Conservation (phyloP, 345 rosid species). For the Erysimum cheiranthoides region DNA sequence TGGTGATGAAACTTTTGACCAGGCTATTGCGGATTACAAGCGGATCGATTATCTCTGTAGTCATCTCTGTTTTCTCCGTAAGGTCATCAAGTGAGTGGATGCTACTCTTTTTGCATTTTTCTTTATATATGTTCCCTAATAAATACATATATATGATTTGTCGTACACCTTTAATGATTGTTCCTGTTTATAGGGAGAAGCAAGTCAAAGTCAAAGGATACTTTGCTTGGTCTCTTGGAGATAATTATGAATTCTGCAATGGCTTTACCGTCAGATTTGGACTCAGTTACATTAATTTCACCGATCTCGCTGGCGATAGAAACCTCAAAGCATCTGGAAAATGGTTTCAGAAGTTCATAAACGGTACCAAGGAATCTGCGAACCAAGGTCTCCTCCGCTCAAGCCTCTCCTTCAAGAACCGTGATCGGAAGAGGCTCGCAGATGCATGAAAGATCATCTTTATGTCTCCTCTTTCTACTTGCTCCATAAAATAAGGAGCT, state of each 20-base stretch:
- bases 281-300: conserved; percentile 24
- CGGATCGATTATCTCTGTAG: conserved; percentile 36
- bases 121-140: background rate
- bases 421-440: background rate
- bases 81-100: conserved; percentile 33
- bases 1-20: background rate
- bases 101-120: background rate
- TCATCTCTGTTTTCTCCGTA: conserved; percentile 35
- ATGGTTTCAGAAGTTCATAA: conserved; percentile 28
- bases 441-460: conserved; percentile 32
- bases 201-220: conserved; percentile 20
- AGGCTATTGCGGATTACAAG: background rate
- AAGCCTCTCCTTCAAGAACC: background rate
- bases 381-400: conserved; percentile 11
- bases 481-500: conserved; percentile 29
- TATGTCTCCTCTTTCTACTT: conserved; percentile 3
- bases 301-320: conserved; percentile 1
- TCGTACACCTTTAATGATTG: background rate
- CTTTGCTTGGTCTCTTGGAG: conserved; percentile 31
- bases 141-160: background rate
- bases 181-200: conserved; percentile 13
- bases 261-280: conserved; percentile 31
- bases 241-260: conserved; percentile 31
- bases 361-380: background rate
- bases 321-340: conserved; percentile 18